Conservation (phyloP, 805 yeast species). For the Candida khao-thaluensis region DNA sequence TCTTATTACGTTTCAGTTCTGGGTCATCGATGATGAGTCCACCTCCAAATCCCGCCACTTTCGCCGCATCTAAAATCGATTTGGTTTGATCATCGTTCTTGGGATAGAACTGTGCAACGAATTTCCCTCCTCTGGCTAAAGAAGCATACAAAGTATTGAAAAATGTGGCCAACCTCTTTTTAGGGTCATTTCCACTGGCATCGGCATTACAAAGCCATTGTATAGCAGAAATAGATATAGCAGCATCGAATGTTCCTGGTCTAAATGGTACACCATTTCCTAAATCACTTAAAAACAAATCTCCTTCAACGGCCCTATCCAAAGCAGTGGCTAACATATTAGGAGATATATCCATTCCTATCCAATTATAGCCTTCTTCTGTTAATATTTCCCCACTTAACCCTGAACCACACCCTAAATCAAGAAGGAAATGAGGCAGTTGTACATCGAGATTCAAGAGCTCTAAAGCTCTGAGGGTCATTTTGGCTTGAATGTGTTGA, state of each 20-base stretch:
- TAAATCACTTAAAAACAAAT: slow-evolving; percentile 85
- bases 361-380: slow-evolving; percentile 93
- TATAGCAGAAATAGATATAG: slow-evolving; percentile 89
- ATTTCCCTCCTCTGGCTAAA: slow-evolving; percentile 91
- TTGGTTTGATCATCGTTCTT: slow-evolving; percentile 83
- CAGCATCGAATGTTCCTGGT: slow-evolving; percentile 96
- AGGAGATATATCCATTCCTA: slow-evolving; percentile 95
- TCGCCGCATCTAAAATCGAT: slow-evolving; percentile 77
- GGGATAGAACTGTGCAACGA: slow-evolving; percentile 96
- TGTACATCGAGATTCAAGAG: slow-evolving; percentile 67
- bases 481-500: slow-evolving; percentile 96
- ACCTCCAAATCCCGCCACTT: slow-evolving; percentile 93
- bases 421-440: slow-evolving; percentile 68
- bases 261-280: slow-evolving; percentile 94
- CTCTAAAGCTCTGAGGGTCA: slow-evolving; percentile 93
- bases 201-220: slow-evolving; percentile 99
- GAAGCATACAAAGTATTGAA: slow-evolving; percentile 87
- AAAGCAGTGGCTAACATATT: slow-evolving; percentile 94
- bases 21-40: slow-evolving; percentile 94
- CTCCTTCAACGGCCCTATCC: slow-evolving; percentile 92
- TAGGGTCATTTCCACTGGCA: slow-evolving; percentile 76
- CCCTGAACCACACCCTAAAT: slow-evolving; percentile 97
- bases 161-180: slow-evolving; percentile 72
- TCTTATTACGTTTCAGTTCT: slow-evolving; percentile 86
- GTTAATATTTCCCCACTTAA: slow-evolving; percentile 89